Base-by-base conservation (phyloP, 805 yeast species). In the Metschnikowia continentalis region DNA sequence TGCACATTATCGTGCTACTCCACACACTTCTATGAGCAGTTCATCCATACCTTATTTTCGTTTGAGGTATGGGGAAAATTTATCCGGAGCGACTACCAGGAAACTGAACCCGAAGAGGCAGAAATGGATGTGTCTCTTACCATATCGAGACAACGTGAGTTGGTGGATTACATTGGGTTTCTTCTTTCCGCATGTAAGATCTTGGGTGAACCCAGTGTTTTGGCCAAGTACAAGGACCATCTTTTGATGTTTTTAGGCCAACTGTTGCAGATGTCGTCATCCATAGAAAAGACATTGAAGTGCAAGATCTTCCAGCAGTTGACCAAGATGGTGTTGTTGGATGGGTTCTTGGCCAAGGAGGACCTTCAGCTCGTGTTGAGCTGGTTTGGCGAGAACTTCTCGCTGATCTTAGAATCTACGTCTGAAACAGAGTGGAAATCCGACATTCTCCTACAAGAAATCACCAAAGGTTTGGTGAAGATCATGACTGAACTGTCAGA, bases 161-260 rank as follows among this genome's bases (percentile, higher is more conserved):
- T 83, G 35, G 75, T 90, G 19, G 79, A 80, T 57, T 80, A 81
- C 54, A 57, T 88, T 20, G 83, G 88, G 0, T 78, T 79, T 52
- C 76, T 89, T 53, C 71, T 87, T 17, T 60, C 61, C n/a, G 64
- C 72, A 1, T 66, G 68, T 51, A 77, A 77, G 23, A 20, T 62
- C 54, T 46, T 59, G 49, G 46, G 56, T 45, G 32, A 59, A 37
- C 54, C 55, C 20, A 78, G 76, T 53, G 66, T 74, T 7, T 64
- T 88, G 47, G 57, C 66, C 14, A 57, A 63, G 6, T 79, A 70
- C 63, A 83, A 86, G 54, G 96, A 90, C 59, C 82, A 82, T 37
- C 70, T 91, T 14, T 67, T 90, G 32, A 80, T 83, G 48, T 70
- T 85, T 40, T 65, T 89, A 56, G 82, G 90, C n/a, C 84, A 81